Evolutionary conservation across 2,329 filamentous ascomycete species (phyloP).

Genomic region (Phyllosticta citrichinensis): DNA sequence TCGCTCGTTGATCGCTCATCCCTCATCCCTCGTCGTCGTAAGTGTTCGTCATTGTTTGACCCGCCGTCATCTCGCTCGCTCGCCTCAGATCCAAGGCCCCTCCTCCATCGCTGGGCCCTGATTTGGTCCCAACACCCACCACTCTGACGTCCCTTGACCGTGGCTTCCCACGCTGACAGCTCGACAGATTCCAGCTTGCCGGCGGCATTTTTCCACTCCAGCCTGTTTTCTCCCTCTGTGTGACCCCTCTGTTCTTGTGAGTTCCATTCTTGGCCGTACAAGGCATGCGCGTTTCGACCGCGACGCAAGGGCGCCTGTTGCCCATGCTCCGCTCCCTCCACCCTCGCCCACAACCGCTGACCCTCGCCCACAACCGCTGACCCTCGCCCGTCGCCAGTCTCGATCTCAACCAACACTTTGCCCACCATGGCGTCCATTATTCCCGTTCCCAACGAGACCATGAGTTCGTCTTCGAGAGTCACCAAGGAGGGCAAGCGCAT

Average conservation of each 20-base stretch:
- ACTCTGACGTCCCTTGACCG: slow-evolving; percentile 1
- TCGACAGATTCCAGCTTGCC: not conserved
- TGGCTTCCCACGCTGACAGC: not conserved
- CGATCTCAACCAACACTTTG: not conserved
- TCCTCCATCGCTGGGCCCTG: slow-evolving; percentile 1
- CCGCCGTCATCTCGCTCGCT: too few relatives aligned
- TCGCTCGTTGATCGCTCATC: too few relatives aligned
- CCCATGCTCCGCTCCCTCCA: slow-evolving; percentile 3
- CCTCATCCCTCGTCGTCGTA: too few relatives aligned
- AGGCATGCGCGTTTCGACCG: slow-evolving; percentile 9
- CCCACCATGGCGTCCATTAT: slow-evolving; percentile 30
- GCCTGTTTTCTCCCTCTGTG: slow-evolving; percentile 1
- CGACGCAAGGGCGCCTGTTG: slow-evolving; percentile 8
- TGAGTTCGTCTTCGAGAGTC: slow-evolving; percentile 42
- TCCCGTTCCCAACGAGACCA: slow-evolving; percentile 47
- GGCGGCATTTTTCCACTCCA: slow-evolving; percentile 1
- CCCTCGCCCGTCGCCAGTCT: slow-evolving; percentile 1
- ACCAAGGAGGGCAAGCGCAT: slow-evolving; percentile 69
- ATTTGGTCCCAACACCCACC: slow-evolving; percentile 2
- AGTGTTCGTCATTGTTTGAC: too few relatives aligned
- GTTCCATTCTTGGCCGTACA: slow-evolving; percentile 8
- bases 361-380: not conserved
- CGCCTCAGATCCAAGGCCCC: not conserved
- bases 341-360: slow-evolving; percentile 7
- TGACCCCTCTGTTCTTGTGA: slow-evolving; percentile 2